phyloP scores from a whole-genome alignment of 116 monocot species.

The Thalassia testudinum region DNA sequence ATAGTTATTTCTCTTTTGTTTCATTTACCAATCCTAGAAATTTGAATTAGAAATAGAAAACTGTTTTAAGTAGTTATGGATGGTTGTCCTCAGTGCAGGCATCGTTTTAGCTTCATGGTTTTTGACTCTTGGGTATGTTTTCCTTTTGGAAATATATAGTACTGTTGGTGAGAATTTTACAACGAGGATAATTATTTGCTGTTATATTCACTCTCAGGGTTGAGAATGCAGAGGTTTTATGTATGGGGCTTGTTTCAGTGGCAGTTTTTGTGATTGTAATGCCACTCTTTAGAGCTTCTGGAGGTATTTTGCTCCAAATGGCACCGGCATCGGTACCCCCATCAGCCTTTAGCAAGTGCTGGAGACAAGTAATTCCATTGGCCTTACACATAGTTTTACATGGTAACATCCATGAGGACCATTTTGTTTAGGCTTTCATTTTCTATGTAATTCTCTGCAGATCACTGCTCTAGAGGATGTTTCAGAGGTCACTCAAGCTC shows the following conservation, averaged over 20 bases:
- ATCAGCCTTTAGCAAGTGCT: constrained; percentile 77
- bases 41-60: not conserved
- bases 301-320: constrained; percentile 74
- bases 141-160: too few relatives aligned
- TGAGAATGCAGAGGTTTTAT: constrained; percentile 93
- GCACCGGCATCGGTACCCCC: constrained; percentile 53
- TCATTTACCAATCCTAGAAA: not conserved
- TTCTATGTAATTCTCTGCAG: constrained; percentile 20
- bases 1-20: too few relatives aligned
- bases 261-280: constrained; percentile 64
- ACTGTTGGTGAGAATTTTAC: too few relatives aligned
- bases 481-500: constrained; percentile 57
- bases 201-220: constrained; percentile 54
- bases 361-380: constrained; percentile 51
- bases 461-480: constrained; percentile 70
- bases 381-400: not conserved
- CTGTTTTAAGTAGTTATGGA: constrained; percentile 13
- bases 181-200: too few relatives aligned
- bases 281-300: constrained; percentile 74
- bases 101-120: constrained; percentile 97
- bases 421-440: not conserved
- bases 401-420: too few relatives aligned
- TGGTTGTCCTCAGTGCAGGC: constrained; percentile 75
- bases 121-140: constrained; percentile 71
- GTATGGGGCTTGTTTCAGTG: constrained; percentile 79